These are phyloP conservation scores for Arthrobotrys entomopaga DNA, from an alignment of 2,329 filamentous ascomycete genomes.

Conservation along the genomic window DNA sequence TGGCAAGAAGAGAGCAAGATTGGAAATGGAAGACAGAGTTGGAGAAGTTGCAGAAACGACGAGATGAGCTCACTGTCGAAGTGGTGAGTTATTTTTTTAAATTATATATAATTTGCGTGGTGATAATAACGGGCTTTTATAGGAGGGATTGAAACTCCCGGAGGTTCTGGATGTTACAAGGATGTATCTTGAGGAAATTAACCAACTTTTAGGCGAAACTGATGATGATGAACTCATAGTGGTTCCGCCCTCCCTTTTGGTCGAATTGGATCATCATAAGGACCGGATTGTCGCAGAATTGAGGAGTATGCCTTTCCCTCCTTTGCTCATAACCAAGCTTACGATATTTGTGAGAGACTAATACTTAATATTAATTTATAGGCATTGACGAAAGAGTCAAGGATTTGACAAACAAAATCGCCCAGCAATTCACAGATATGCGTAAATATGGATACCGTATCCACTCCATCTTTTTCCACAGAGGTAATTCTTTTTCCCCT, in stretches of 20 bases:
- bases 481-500: constrained; percentile 66
- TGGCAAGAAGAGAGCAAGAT: constrained; percentile 72
- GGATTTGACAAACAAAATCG: constrained; percentile 65
- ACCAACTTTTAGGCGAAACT: constrained; percentile 62
- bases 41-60: constrained; percentile 66
- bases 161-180: constrained; percentile 59
- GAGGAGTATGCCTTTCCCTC: constrained; percentile 27
- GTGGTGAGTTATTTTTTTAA: constrained; percentile 56
- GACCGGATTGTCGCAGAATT: constrained; percentile 65
- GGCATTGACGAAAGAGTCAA: constrained; percentile 65
- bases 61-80: constrained; percentile 56
- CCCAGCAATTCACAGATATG: constrained; percentile 72
- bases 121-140: constrained; percentile 49
- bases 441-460: constrained; percentile 78
- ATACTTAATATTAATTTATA: constrained; percentile 17
- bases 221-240: constrained; percentile 61
- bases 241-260: constrained; percentile 63
- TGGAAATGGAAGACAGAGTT: constrained; percentile 80
- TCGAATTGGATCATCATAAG: constrained; percentile 64
- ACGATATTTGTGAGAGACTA: neutral
- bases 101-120: constrained; percentile 7
- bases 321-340: neutral
- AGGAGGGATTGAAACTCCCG: constrained; percentile 53
- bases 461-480: constrained; percentile 93
- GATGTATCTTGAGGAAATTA: constrained; percentile 64